Base-by-base conservation (phyloP, 2,329 filamentous ascomycete genomes). In the Furcasterigmium furcatum region DNA sequence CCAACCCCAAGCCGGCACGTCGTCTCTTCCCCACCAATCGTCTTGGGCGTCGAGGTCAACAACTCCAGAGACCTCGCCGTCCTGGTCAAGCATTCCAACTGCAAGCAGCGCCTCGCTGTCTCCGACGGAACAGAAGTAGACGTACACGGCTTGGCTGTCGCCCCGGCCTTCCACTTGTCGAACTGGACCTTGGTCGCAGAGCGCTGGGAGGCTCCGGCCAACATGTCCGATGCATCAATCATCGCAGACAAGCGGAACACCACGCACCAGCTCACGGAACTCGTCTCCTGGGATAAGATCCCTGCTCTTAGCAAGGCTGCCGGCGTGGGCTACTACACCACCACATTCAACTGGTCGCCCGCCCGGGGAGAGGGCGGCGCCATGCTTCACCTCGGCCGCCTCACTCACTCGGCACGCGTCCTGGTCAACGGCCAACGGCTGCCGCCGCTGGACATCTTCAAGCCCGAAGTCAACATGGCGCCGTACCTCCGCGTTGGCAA, bases 291-390 rank as follows among this genome's bases (percentile, higher is more conserved):
- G 48, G 24, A 20, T 1, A 29, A 43, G 4, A 46, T 51, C 12
- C 22, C 40, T 5, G 38, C 14, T 4, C 32, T 45, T 14, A 16
- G 22, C 8, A 43, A 49, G 18, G 36, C 27, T 4, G 46, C 46
- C 18, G 48, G 48, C 9, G 20, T 48, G 12, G 48, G 48, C 24
- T 49, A 51, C 24, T 46, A 49, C 16, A 25, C 9, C 5, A 20
- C 48, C 4, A 44, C 34, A 8, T 49, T 51, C 18, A 30, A 22
- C 19, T 51, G 48, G 48, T 32, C 40, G 9, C 27, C 30, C 9
- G 19, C 4, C 6, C 16, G 20, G 2, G 21, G 18, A 2, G 35
- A 32, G 5, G 14, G 14, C 9, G 41, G 48, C 9, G 48, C 48
- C 3, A 48, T 41, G 12, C 30, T 49, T 21, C 34, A 32, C 7